A percentile compares a stretch with the other conserved stretches of the same genome.
Conservation (phyloP, 2,329 filamentous ascomycete species). For the Alternaria angustiovoidea region DNA sequence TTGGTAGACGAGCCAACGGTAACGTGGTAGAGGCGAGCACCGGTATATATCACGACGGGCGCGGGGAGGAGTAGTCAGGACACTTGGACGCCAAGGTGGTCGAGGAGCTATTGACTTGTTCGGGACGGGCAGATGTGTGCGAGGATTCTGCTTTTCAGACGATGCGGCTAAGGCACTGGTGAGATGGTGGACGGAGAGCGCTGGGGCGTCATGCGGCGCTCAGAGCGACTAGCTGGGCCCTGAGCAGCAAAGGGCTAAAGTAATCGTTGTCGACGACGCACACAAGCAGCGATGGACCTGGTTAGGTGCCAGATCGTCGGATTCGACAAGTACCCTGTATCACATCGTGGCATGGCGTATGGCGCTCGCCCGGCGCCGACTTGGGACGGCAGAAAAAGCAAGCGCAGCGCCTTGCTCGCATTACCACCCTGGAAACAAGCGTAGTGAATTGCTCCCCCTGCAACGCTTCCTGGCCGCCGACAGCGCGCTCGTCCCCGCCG, state of each 20-base stretch:
- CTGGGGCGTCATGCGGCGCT: slow-evolving; percentile 49
- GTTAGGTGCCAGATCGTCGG: slow-evolving; percentile 52
- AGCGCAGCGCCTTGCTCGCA: slow-evolving; percentile 33
- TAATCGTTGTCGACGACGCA: slow-evolving; percentile 41
- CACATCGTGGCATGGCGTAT: slow-evolving; percentile 51
- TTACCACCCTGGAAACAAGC: slow-evolving; percentile 31
- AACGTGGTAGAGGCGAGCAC: slow-evolving; percentile 38
- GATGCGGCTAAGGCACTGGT: slow-evolving; percentile 48
- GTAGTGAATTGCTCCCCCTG: slow-evolving; percentile 33
- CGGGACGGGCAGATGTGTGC: slow-evolving; percentile 43
- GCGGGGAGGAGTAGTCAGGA: slow-evolving; percentile 37
- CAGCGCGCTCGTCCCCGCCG: slow-evolving; percentile 27
- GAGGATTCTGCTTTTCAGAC: slow-evolving; percentile 48
- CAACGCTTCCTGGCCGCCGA: slow-evolving; percentile 23
- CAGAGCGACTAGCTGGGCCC: slow-evolving; percentile 42
- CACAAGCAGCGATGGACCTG: slow-evolving; percentile 39
- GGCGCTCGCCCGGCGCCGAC: slow-evolving; percentile 37
- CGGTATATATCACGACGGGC: slow-evolving; percentile 46
- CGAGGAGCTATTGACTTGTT: slow-evolving; percentile 46
- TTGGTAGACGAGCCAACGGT: slow-evolving; percentile 35
- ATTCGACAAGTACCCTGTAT: slow-evolving; percentile 50
- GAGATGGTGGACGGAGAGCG: slow-evolving; percentile 41
- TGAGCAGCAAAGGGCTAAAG: slow-evolving; percentile 46
- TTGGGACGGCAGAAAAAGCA: slow-evolving; percentile 42
- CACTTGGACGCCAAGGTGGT: slow-evolving; percentile 42